Evolutionary conservation across 768 basidiomycete genomes (phyloP).

Genomic region (Hypholoma sublateritium): DNA sequence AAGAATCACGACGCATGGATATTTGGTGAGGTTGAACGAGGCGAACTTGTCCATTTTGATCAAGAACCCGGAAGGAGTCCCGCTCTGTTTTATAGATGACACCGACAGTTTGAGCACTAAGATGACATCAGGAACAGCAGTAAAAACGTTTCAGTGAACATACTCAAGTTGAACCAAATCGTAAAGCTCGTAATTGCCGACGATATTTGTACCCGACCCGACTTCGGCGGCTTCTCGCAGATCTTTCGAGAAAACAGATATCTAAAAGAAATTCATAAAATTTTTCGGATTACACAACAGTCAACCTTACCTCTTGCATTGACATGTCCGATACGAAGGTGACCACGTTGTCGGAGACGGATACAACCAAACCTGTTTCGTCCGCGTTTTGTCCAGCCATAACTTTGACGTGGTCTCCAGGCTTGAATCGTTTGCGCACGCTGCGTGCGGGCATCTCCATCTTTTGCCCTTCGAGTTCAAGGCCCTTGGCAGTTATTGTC

Average conservation of each 20-base stretch:
- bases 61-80: conserved; percentile 92
- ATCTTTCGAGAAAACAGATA: conserved; percentile 97
- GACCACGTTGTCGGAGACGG: conserved; percentile 86
- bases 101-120: conserved; percentile 88
- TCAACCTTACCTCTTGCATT: conserved; percentile 75
- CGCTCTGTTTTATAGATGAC: conserved; percentile 98
- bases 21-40: conserved; percentile 94
- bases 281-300: background rate
- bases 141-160: conserved; percentile 28
- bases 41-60: conserved; percentile 89
- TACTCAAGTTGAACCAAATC: conserved; percentile 97
- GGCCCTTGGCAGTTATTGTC: conserved; percentile 72
- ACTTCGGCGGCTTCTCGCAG: conserved; percentile 96
- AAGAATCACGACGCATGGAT: conserved; percentile 83
- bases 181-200: conserved; percentile 94
- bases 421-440: conserved; percentile 92
- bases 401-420: conserved; percentile 98
- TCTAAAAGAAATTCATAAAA: conserved; percentile 41
- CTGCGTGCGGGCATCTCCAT: conserved; percentile 84
- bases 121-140: conserved; percentile 10
- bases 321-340: conserved; percentile 98
- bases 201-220: conserved; percentile 85
- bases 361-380: conserved; percentile 94
- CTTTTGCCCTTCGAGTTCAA: conserved; percentile 85
- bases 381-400: conserved; percentile 94